A percentile compares a stretch with the other conserved stretches of the same genome.
phyloP scores from a whole-genome alignment of 2,329 filamentous ascomycete genomes.

The Westerdykella sp. region DNA sequence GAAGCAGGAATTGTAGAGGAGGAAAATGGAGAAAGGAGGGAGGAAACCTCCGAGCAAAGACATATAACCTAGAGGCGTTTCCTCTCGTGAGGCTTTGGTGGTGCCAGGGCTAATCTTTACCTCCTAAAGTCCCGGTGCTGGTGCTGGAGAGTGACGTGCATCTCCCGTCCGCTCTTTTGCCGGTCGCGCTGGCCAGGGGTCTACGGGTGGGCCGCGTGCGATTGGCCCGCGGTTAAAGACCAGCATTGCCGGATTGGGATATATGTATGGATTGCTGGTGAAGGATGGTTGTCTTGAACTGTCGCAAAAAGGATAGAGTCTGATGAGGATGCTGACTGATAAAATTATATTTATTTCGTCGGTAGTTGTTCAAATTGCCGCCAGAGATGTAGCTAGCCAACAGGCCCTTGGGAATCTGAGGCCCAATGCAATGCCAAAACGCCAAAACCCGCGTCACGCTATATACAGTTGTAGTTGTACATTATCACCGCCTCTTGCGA shows the following conservation, averaged over 20 bases:
- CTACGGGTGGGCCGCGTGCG: conserved; percentile 8
- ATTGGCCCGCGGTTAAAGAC: conserved; percentile 17
- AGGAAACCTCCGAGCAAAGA: conserved; percentile 2
- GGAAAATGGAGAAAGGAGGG: neutral
- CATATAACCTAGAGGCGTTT: conserved; percentile 10
- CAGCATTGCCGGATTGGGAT: conserved; percentile 3
- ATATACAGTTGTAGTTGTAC: conserved; percentile 1
- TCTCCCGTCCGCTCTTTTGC: conserved; percentile 24
- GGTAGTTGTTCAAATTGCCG: no score
- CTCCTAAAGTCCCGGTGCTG: conserved; percentile 3
- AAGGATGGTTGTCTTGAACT: neutral
- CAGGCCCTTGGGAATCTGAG: conserved; percentile 1
- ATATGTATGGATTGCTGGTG: conserved; percentile 1
- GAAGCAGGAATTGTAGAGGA: neutral
- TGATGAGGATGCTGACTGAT: no score
- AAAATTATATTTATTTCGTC: no score
- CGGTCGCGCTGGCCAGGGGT: conserved; percentile 25
- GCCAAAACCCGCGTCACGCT: conserved; percentile 2
- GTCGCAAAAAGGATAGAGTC: no score
- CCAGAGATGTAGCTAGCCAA: neutral
- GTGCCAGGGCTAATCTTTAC: conserved; percentile 12
- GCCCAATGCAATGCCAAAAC: conserved; percentile 3
- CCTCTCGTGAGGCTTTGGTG: conserved; percentile 9
- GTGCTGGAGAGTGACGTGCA: conserved; percentile 12
- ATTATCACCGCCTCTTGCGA: conserved; percentile 11